Conservation (phyloP, 1,139 yeast species). For the Hyphopichia pseudoburtonii region DNA sequence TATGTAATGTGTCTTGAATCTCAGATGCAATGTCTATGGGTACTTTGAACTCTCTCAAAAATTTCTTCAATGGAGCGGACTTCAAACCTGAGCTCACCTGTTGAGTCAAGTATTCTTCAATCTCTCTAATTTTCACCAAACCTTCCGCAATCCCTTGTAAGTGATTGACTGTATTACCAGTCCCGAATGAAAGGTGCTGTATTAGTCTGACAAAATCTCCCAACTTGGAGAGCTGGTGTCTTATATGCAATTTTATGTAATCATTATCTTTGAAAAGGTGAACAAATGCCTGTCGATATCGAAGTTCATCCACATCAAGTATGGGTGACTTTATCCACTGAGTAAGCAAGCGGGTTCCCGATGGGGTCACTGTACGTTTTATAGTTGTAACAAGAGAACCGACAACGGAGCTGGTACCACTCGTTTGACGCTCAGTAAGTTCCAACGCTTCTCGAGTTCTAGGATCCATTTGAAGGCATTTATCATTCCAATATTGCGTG, state of each 20-base stretch:
- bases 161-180: constrained; percentile 35
- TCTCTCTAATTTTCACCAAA: constrained; percentile 22
- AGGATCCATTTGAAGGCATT: constrained; percentile 75
- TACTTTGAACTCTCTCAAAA: constrained; percentile 26
- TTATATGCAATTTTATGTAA: constrained; percentile 28
- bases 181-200: constrained; percentile 36
- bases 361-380: constrained; percentile 70
- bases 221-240: constrained; percentile 23
- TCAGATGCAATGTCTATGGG: constrained; percentile 29
- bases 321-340: constrained; percentile 87
- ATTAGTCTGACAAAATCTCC: constrained; percentile 43
- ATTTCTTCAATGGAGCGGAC: constrained; percentile 11
- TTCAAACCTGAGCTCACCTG: constrained; percentile 7
- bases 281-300: constrained; percentile 63
- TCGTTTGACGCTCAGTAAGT: constrained; percentile 51
- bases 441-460: constrained; percentile 84
- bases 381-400: constrained; percentile 75
- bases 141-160: constrained; percentile 36
- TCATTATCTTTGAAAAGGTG: constrained; percentile 46
- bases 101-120: constrained; percentile 22
- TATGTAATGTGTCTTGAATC: constrained; percentile 27
- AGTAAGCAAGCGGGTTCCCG: constrained; percentile 75
- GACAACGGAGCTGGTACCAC: constrained; percentile 53
- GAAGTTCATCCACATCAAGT: constrained; percentile 54
- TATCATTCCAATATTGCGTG: constrained; percentile 38